phyloP scores from a whole-genome alignment of 202 grass and related monocot genomes.

The Setaria viridis region DNA sequence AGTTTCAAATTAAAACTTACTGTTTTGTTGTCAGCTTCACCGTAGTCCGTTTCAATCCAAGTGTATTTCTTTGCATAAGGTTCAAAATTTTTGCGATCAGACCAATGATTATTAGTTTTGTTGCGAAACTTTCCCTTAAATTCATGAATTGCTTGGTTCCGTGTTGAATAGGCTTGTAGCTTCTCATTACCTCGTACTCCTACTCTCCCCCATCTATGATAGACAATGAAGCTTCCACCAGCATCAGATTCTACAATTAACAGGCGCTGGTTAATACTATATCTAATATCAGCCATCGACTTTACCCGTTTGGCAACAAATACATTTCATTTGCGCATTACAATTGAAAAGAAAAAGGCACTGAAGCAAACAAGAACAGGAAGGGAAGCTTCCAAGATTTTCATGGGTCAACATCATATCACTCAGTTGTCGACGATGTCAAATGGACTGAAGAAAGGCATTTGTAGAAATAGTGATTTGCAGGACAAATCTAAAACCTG shows the following conservation, averaged over 20 bases:
- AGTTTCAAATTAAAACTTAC: conserved; percentile 57
- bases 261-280: conserved; percentile 7
- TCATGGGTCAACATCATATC: conserved; percentile 21
- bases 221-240: conserved; percentile 80
- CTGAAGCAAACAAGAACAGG: not conserved
- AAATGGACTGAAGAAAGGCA: conserved; percentile 23
- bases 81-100: conserved; percentile 63
- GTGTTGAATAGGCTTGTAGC: conserved; percentile 62
- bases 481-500: conserved; percentile 82
- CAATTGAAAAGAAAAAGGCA: not conserved
- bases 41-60: conserved; percentile 95
- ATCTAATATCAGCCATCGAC: conserved; percentile 12
- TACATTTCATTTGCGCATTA: too few relatives aligned
- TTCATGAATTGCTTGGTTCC: conserved; percentile 59
- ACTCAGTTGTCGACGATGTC: not conserved
- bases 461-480: conserved; percentile 30
- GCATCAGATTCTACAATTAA: conserved; percentile 83
- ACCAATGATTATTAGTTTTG: conserved; percentile 88
- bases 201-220: conserved; percentile 96
- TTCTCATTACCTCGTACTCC: conserved; percentile 75
- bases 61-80: conserved; percentile 64
- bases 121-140: conserved; percentile 73
- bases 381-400: conserved; percentile 16
- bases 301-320: not conserved
- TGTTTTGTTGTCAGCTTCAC: conserved; percentile 63